Base-by-base conservation (phyloP, 305 asterid species). In the Fraxinus dipetala region DNA sequence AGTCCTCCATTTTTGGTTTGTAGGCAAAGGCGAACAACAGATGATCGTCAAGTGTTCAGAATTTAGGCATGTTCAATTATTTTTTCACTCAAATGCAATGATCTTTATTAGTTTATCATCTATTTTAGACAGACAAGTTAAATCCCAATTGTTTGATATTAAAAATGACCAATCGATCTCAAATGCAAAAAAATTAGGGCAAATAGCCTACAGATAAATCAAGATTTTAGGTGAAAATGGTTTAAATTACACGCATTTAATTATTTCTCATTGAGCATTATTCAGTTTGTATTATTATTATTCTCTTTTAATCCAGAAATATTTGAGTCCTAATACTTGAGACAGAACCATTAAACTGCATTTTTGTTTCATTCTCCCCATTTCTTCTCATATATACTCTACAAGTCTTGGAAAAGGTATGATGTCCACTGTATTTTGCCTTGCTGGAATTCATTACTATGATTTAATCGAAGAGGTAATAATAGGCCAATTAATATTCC, bases 1-100 rank as follows among this genome's bases (percentile, higher is more conserved):
- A 54, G 31, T 48, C 45, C 75, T 77, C 78, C 85, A 77, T 63
- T 83, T 48, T 76, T 76, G 84, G 80, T 32, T 77, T 81, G 83
- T 24, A 38, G 65, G 40, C 74, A 14, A 13, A 70, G 36, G 54
- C 59, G 38, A 76, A 73, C 74, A 2, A 75, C 26, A 31, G 63
- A 22, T 26, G 38, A 16, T 67, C 38, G 40, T 16, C 65, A 48
- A 36, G 59, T 20, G 6, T 79, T 75, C 77, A 20, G 43, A 28
- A 82, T 79, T 78, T 65, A 79, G 92, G 90, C 83, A 82, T 61
- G 81, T 77, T 14, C 6, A 4, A 77, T 51, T 6, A 54, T 67
- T 18, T 40, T 70, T 11, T 28, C 40, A 8, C 73, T 75, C 79
- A 5, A 45, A 11, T 67, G 13, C 38, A n/a, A 38, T 73, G 38